A percentile compares a stretch with the other conserved stretches of the same genome.
These are phyloP conservation scores for Eremochloa ophiuroides DNA, from an alignment of 176 grass and related monocot species.

Conservation along the genomic window DNA sequence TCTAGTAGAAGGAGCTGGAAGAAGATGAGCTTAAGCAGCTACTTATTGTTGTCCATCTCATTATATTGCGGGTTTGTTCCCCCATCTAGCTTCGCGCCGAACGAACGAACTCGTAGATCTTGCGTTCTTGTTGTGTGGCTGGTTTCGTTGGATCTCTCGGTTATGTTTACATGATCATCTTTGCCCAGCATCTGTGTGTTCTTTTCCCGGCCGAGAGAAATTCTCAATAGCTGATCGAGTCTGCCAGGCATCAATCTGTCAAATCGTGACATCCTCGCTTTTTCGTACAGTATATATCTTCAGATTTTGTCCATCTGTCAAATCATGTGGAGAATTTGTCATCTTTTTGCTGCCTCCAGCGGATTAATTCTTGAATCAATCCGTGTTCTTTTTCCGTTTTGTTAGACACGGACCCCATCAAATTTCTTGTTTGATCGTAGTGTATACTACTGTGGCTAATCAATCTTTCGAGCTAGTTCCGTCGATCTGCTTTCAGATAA, in stretches of 20 bases:
- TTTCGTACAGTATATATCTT: not conserved
- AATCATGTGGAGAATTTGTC: not conserved
- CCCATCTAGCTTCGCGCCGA: not conserved
- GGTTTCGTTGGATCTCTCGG: not conserved
- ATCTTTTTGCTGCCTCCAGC: not conserved
- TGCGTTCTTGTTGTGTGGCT: not conserved
- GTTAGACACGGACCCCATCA: no score
- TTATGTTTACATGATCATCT: not conserved
- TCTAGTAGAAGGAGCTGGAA: not conserved
- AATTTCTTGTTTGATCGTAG: no score
- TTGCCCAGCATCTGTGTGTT: not conserved
- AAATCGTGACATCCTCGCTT: not conserved
- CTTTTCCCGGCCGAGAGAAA: not conserved
- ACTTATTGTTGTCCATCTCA: no score
- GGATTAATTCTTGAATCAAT: not conserved
- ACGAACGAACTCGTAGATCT: not conserved
- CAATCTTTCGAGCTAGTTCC: not conserved
- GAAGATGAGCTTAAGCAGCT: not conserved
- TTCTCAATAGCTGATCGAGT: not conserved
- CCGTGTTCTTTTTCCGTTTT: no score
- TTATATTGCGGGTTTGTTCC: not conserved
- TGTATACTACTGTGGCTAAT: no score
- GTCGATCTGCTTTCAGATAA: not conserved
- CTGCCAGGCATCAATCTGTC: slow-evolving; percentile 6
- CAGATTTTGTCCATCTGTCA: slow-evolving; percentile 3